These are phyloP conservation scores for Litsea cubeba DNA, from an alignment of 164 flowering plant species.

Conservation along the genomic window DNA sequence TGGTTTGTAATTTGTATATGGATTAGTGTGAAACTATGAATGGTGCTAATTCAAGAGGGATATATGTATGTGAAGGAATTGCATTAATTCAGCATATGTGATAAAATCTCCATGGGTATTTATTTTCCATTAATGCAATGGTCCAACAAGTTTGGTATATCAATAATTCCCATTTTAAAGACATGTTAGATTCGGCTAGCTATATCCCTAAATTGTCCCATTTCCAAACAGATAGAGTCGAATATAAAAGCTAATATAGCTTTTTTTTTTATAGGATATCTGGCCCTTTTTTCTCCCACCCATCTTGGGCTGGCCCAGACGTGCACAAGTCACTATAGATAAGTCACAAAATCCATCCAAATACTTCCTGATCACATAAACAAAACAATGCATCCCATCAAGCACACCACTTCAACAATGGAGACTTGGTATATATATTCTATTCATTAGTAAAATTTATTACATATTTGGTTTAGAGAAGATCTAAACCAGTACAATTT, in stretches of 20 bases:
- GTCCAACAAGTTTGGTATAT: no score
- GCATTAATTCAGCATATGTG: no score
- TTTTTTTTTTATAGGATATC: not conserved
- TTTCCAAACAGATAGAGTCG: not conserved
- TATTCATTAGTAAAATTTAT: no score
- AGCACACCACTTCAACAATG: not conserved
- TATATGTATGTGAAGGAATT: no score
- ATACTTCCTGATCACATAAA: not conserved
- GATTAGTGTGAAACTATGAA: no score
- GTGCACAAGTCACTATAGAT: not conserved
- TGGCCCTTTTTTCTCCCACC: not conserved
- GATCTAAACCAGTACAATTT: no score
- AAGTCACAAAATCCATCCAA: not conserved
- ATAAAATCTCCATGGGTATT: no score
- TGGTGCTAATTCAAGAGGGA: no score
- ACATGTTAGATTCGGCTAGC: not conserved
- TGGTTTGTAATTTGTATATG: no score
- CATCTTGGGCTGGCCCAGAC: not conserved
- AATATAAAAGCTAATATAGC: not conserved
- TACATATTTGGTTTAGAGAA: no score
- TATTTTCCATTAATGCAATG: no score
- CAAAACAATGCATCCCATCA: not conserved
- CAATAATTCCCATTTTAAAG: not conserved
- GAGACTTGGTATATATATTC: no score
- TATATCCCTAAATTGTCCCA: not conserved